Evolutionary conservation across 495 filamentous ascomycete species (phyloP).

Genomic region (Neurospora sp.): DNA sequence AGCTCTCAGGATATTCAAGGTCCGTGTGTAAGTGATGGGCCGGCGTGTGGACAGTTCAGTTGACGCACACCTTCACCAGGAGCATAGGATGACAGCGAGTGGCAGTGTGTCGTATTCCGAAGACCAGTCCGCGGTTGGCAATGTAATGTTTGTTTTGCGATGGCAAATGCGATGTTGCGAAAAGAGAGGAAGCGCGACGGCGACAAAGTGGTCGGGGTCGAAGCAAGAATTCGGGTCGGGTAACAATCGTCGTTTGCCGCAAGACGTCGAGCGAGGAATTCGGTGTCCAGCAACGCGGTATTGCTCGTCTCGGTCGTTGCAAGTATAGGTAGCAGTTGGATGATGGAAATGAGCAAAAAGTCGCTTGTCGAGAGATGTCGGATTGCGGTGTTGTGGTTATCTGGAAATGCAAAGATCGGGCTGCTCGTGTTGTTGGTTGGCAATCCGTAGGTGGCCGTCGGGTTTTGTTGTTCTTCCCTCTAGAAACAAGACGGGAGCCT

Average conservation of each 20-base stretch:
- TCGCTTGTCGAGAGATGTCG: not conserved
- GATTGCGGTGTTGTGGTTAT: not conserved
- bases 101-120: not conserved
- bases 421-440: not conserved
- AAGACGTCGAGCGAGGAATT: not conserved
- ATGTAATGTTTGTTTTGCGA: not conserved
- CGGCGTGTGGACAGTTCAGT: conserved; percentile 17
- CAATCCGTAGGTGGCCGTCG: not conserved
- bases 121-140: not conserved
- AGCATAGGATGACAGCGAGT: conserved; percentile 9
- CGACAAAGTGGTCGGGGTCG: not conserved
- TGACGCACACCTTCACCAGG: conserved; percentile 7
- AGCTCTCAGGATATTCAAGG: not conserved
- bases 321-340: not conserved
- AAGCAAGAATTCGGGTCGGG: not conserved
- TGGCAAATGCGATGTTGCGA: not conserved
- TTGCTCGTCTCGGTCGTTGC: not conserved
- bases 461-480: not conserved
- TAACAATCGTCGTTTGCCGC: not conserved
- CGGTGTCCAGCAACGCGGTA: not conserved
- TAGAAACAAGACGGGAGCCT: not conserved
- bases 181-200: not conserved
- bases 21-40: conserved; percentile 7
- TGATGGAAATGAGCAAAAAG: not conserved
- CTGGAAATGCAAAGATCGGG: too few species aligned